Percentiles rank a stretch among this genome's conserved stretches.
Conservation (phyloP, 2,329 filamentous ascomycete species). For the Cercospora sp. region DNA sequence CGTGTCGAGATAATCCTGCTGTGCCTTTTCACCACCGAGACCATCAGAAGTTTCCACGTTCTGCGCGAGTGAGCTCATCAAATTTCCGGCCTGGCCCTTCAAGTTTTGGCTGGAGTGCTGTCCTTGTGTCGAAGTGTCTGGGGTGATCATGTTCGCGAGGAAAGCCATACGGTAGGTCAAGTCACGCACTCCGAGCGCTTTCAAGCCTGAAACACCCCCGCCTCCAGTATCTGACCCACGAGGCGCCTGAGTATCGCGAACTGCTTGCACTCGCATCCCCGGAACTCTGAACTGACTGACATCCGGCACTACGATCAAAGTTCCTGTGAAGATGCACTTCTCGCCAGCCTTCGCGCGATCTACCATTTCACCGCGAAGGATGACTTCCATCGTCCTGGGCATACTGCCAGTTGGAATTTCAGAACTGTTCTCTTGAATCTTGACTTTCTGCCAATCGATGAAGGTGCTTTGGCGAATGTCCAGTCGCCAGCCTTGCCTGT, state of each 20-base stretch:
- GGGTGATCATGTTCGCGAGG: slow-evolving; percentile 91
- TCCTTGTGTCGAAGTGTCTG: slow-evolving; percentile 79
- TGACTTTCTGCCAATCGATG: slow-evolving; percentile 98
- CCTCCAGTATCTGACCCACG: slow-evolving; percentile 76
- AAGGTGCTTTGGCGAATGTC: slow-evolving; percentile 97
- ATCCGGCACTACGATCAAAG: slow-evolving; percentile 93
- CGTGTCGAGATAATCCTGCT: slow-evolving; percentile 81
- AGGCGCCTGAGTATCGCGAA: slow-evolving; percentile 75
- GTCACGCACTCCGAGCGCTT: slow-evolving; percentile 90
- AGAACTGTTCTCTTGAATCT: slow-evolving; percentile 96
- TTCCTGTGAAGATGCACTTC: slow-evolving; percentile 96
- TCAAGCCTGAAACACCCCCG: slow-evolving; percentile 81
- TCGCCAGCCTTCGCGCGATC: slow-evolving; percentile 96
- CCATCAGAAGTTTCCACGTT: slow-evolving; percentile 65
- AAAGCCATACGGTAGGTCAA: slow-evolving; percentile 96
- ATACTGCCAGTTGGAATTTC: slow-evolving; percentile 98
- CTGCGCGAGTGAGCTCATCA: slow-evolving; percentile 80
- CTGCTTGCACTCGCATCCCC: slow-evolving; percentile 77
- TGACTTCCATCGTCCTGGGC: slow-evolving; percentile 97
- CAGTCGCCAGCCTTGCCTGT: slow-evolving; percentile 90
- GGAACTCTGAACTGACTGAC: slow-evolving; percentile 92
- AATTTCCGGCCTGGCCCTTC: slow-evolving; percentile 75
- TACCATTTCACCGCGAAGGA: slow-evolving; percentile 93
- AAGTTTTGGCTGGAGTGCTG: slow-evolving; percentile 66
- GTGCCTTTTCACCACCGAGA: slow-evolving; percentile 78